These are phyloP conservation scores for Chenopodium album DNA, from an alignment of 148 eudicot genomes.

Conservation along the genomic window DNA sequence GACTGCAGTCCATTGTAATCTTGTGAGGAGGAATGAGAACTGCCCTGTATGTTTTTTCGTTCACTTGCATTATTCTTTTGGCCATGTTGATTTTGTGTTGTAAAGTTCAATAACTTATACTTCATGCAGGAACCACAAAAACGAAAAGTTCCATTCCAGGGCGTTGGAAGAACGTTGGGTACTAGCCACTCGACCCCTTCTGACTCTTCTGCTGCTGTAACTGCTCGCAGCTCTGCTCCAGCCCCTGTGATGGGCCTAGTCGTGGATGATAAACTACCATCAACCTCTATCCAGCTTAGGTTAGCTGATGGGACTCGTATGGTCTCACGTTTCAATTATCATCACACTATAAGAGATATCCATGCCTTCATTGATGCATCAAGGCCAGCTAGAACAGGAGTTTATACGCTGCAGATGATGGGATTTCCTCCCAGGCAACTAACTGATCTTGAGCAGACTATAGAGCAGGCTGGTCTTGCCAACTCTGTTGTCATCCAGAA, in stretches of 20 bases:
- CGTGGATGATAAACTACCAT: slow-evolving; percentile 55
- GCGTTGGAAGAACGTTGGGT: slow-evolving; percentile 68
- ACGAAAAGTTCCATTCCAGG: slow-evolving; percentile 50
- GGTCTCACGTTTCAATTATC: slow-evolving; percentile 68
- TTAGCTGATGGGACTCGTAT: slow-evolving; percentile 83
- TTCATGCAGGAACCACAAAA: slow-evolving; percentile 52
- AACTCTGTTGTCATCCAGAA: slow-evolving; percentile 86
- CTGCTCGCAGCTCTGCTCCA: slow-evolving; percentile 42
- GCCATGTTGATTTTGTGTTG: background rate
- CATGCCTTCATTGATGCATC: slow-evolving; percentile 74
- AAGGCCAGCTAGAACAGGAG: slow-evolving; percentile 54
- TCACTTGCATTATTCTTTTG: background rate
- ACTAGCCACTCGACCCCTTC: slow-evolving; percentile 25
- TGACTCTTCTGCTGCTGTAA: slow-evolving; percentile 25
- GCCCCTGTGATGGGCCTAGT: slow-evolving; percentile 53
- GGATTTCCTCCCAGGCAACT: slow-evolving; percentile 89
- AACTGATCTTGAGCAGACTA: slow-evolving; percentile 62
- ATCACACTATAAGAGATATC: slow-evolving; percentile 64
- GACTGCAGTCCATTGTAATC: slow-evolving; percentile 53
- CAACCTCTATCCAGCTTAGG: slow-evolving; percentile 77
- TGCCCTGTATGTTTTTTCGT: slow-evolving; percentile 43
- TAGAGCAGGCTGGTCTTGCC: slow-evolving; percentile 76
- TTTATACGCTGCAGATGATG: slow-evolving; percentile 62
- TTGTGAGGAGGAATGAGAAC: slow-evolving; percentile 57
- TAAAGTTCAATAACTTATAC: slow-evolving; percentile 11